phyloP scores from a whole-genome alignment of 768 basidiomycete species.

The Amanita molliuscula region DNA sequence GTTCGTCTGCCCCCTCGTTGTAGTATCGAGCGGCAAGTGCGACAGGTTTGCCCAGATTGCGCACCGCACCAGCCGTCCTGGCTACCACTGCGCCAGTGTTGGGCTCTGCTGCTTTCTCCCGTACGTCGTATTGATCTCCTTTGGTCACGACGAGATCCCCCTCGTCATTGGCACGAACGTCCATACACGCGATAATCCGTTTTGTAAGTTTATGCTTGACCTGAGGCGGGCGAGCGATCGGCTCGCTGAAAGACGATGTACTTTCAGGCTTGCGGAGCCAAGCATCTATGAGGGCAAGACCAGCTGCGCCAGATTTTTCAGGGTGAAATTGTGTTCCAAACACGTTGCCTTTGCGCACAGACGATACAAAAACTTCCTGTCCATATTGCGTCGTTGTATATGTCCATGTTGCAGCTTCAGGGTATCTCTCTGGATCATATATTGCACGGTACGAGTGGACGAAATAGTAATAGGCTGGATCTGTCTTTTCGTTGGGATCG shows the following conservation, averaged over 20 bases:
- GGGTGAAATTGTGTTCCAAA: conserved; percentile 97
- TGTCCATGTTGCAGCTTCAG: conserved; percentile 61
- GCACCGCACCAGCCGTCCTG: conserved; percentile 63
- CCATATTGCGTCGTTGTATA: conserved; percentile 91
- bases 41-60: conserved; percentile 97
- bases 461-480: conserved; percentile 82
- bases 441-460: conserved; percentile 91
- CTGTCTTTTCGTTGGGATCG: conserved; percentile 30
- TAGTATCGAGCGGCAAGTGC: conserved; percentile 84
- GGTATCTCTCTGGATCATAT: conserved; percentile 48
- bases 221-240: conserved; percentile 28
- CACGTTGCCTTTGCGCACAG: conserved; percentile 72
- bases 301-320: conserved; percentile 89
- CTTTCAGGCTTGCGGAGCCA: conserved; percentile 61
- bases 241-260: conserved; percentile 18
- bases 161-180: conserved; percentile 90
- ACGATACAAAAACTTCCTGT: conserved; percentile 82
- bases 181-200: conserved; percentile 94
- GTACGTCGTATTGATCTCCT: conserved; percentile 98
- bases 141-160: conserved; percentile 99
- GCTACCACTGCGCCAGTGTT: conserved; percentile 18
- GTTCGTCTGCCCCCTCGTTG: conserved; percentile 83
- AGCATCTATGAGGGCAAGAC: conserved; percentile 64
- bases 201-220: conserved; percentile 70
- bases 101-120: conserved; percentile 48